A percentile compares a stretch with the other conserved stretches of the same genome.
phyloP scores from a whole-genome alignment of 2,329 filamentous ascomycete genomes.

The Fusarium gaditjirri region DNA sequence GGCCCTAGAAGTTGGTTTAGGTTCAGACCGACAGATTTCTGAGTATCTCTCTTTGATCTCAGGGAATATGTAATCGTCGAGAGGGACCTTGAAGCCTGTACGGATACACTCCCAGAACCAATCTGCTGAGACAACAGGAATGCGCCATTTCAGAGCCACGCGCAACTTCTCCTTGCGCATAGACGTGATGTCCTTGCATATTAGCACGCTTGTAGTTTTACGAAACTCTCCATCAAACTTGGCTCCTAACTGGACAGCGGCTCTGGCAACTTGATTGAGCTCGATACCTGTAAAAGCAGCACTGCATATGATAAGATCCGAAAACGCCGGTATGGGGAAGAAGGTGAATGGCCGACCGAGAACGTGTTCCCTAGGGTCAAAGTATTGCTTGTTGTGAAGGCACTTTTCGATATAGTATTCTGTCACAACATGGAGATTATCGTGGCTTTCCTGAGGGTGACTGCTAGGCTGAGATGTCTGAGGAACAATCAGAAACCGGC shows the following conservation, averaged over 20 bases:
- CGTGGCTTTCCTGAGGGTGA: slow-evolving; percentile 53
- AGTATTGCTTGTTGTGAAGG: slow-evolving; percentile 77
- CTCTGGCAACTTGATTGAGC: slow-evolving; percentile 83
- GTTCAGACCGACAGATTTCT: slow-evolving; percentile 8
- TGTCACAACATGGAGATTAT: slow-evolving; percentile 69
- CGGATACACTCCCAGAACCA: slow-evolving; percentile 89
- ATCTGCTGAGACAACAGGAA: slow-evolving; percentile 81
- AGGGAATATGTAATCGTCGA: slow-evolving; percentile 59
- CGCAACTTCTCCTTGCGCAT: slow-evolving; percentile 81
- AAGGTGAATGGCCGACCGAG: slow-evolving; percentile 80
- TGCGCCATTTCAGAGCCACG: slow-evolving; percentile 77
- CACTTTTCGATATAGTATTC: slow-evolving; percentile 96
- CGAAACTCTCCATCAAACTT: slow-evolving; percentile 83
- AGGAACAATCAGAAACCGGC: slow-evolving; percentile 65
- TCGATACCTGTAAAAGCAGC: slow-evolving; percentile 88
- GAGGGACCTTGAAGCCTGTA: slow-evolving; percentile 60
- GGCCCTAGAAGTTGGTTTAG: slow-evolving; percentile 8
- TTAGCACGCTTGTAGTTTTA: slow-evolving; percentile 75
- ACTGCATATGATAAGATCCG: slow-evolving; percentile 77
- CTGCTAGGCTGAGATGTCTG: slow-evolving; percentile 60
- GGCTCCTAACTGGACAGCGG: slow-evolving; percentile 80
- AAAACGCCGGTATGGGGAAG: slow-evolving; percentile 77
- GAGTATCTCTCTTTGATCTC: slow-evolving; percentile 54
- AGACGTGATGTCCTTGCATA: slow-evolving; percentile 71
- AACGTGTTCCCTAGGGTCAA: slow-evolving; percentile 75